Conservation (phyloP, 257 asterid species). For the Petrea volubilis region DNA sequence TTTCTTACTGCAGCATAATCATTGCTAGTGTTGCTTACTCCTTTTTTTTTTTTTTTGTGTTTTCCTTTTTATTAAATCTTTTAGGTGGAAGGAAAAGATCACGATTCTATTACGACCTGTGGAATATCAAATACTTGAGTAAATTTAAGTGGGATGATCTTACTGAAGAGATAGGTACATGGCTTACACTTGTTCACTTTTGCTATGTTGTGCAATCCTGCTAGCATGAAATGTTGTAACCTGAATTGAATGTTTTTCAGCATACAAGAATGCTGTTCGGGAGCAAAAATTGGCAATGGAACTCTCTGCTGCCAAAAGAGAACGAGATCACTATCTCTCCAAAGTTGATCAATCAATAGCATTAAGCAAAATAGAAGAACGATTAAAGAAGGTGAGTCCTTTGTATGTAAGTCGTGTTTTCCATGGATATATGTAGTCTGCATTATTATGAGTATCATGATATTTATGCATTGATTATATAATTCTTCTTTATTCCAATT, state of each 20-base stretch:
- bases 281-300: slow-evolving; percentile 81
- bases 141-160: slow-evolving; percentile 99
- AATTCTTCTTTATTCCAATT: background rate
- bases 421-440: background rate
- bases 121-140: slow-evolving; percentile 96
- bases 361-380: slow-evolving; percentile 60
- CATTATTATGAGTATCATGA: background rate
- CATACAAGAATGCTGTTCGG: slow-evolving; percentile 66
- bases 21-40: background rate
- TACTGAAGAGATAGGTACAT: slow-evolving; percentile 73
- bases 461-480: background rate
- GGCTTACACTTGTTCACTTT: background rate
- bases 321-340: slow-evolving; percentile 77
- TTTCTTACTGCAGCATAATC: background rate
- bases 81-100: slow-evolving; percentile 94
- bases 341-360: slow-evolving; percentile 79
- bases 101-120: slow-evolving; percentile 76
- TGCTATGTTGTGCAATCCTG: slow-evolving; percentile 8
- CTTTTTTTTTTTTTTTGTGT: background rate
- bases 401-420: background rate
- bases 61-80: too few relatives aligned
- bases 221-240: slow-evolving; percentile 18
- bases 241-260: slow-evolving; percentile 40
- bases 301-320: slow-evolving; percentile 77
- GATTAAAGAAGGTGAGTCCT: slow-evolving; percentile 69